A percentile compares a stretch with the other conserved stretches of the same genome.
Conservation (phyloP, 805 yeast species). For the Myxozyma udenii region DNA sequence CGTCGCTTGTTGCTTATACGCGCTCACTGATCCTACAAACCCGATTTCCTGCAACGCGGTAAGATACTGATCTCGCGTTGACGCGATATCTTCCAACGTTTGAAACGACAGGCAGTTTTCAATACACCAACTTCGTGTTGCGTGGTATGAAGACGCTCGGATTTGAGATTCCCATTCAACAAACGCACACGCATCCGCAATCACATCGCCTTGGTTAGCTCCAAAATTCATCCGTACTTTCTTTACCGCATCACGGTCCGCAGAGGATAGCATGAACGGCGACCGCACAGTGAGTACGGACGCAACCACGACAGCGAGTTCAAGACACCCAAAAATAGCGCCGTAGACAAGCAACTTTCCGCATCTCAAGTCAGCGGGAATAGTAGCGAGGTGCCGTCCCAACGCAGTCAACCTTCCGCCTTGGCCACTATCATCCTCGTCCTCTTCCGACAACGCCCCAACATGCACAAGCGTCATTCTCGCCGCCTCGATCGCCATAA, state of each 20-base stretch:
- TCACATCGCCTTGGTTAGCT: constrained; percentile 66
- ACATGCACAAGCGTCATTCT: constrained; percentile 55
- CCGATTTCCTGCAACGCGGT: constrained; percentile 75
- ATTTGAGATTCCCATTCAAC: constrained; percentile 47
- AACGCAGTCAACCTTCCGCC: constrained; percentile 55
- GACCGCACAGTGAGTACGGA: constrained; percentile 69
- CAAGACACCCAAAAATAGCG: constrained; percentile 77
- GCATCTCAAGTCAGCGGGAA: constrained; percentile 80
- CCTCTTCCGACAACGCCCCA: constrained; percentile 60
- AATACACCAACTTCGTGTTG: constrained; percentile 46
- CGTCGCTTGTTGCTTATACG: constrained; percentile 39
- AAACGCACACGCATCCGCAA: constrained; percentile 62
- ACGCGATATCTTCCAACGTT: constrained; percentile 65
- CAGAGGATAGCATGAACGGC: constrained; percentile 65
- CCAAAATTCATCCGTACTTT: constrained; percentile 33
- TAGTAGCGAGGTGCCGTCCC: constrained; percentile 72
- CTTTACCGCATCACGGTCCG: constrained; percentile 63
- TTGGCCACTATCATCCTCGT: constrained; percentile 33
- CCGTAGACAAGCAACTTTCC: constrained; percentile 81
- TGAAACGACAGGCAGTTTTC: constrained; percentile 61
- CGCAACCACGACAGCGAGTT: constrained; percentile 74
- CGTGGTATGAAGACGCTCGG: constrained; percentile 2
- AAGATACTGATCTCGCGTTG: constrained; percentile 67
- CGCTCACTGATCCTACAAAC: constrained; percentile 59
- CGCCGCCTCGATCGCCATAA: constrained; percentile 51